A percentile compares a stretch with the other conserved stretches of the same genome.
Evolutionary conservation across 148 eudicot species (phyloP).

Genomic region (Dianthus caryophyllus): DNA sequence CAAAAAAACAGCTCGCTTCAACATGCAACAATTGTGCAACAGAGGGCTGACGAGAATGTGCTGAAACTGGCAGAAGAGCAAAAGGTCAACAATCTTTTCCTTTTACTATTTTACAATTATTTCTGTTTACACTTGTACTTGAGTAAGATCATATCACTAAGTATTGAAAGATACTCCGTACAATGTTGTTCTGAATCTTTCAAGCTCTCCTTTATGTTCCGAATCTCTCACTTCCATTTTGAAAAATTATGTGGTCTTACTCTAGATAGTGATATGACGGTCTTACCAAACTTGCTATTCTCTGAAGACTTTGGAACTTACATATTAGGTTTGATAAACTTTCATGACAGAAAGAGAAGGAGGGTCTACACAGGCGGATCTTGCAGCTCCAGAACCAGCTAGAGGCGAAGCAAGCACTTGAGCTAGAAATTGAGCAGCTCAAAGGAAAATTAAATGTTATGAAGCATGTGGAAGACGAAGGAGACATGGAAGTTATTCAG

Average conservation of each 20-base stretch:
- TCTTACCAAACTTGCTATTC: background rate
- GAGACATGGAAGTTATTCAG: conserved; percentile 66
- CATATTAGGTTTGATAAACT: background rate
- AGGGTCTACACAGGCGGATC: conserved; percentile 63
- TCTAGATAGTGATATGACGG: background rate
- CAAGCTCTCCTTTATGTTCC: background rate
- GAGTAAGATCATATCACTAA: background rate
- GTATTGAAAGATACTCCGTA: background rate
- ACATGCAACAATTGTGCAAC: conserved; percentile 68
- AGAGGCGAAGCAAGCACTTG: conserved; percentile 82
- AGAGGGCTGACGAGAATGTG: conserved; percentile 74
- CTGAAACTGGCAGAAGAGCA: conserved; percentile 87
- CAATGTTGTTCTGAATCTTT: background rate
- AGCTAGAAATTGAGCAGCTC: conserved; percentile 75
- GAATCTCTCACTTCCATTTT: background rate
- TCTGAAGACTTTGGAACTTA: background rate
- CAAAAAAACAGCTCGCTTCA: conserved; percentile 56
- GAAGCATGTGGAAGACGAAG: conserved; percentile 81
- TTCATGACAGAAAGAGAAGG: conserved; percentile 67
- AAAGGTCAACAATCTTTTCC: conserved; percentile 42
- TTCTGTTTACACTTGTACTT: background rate
- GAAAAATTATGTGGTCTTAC: background rate
- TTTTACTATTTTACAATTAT: background rate
- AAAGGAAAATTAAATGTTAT: conserved; percentile 66
- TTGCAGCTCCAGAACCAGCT: conserved; percentile 70